These are phyloP conservation scores for Nemania sp. DNA, from an alignment of 2,329 filamentous ascomycete species.

Conservation along the genomic window DNA sequence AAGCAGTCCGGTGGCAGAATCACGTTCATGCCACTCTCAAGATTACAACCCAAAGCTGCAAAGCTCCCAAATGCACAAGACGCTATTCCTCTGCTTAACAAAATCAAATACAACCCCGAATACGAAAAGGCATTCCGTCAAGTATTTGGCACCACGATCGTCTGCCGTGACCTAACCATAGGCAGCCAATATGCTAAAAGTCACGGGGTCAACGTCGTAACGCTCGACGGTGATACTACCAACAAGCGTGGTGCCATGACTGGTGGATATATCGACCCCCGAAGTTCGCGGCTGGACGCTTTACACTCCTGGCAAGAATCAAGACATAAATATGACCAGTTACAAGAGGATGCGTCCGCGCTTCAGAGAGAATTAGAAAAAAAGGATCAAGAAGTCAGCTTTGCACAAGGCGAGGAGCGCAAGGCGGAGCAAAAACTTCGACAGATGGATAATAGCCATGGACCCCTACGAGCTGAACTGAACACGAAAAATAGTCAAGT, in stretches of 20 bases:
- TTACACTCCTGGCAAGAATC: conserved; percentile 80
- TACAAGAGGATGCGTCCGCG: conserved; percentile 72
- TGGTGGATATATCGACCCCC: conserved; percentile 90
- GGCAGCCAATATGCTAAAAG: conserved; percentile 92
- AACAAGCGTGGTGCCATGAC: conserved; percentile 97
- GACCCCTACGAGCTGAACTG: conserved; percentile 81
- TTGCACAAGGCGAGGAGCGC: conserved; percentile 83
- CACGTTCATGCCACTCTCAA: conserved; percentile 93
- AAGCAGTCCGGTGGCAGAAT: conserved; percentile 85
- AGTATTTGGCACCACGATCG: conserved; percentile 94
- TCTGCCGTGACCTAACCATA: conserved; percentile 89
- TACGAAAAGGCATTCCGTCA: conserved; percentile 92
- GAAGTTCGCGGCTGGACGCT: conserved; percentile 87
- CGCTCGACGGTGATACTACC: conserved; percentile 91
- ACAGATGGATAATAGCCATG: conserved; percentile 84
- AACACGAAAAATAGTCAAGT: conserved; percentile 79
- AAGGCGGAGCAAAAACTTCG: conserved; percentile 83
- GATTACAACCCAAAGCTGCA: conserved; percentile 75
- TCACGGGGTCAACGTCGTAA: conserved; percentile 92
- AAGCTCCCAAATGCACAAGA: conserved; percentile 89
- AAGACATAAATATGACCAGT: conserved; percentile 78
- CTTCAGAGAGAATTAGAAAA: conserved; percentile 78
- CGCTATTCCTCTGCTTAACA: conserved; percentile 86
- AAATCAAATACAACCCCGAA: conserved; percentile 79
- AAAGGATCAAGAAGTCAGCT: conserved; percentile 90